Percentiles rank a stretch among this genome's conserved stretches.
Conservation (phyloP, 108 stramenopile species). For the Seminavis robusta region DNA sequence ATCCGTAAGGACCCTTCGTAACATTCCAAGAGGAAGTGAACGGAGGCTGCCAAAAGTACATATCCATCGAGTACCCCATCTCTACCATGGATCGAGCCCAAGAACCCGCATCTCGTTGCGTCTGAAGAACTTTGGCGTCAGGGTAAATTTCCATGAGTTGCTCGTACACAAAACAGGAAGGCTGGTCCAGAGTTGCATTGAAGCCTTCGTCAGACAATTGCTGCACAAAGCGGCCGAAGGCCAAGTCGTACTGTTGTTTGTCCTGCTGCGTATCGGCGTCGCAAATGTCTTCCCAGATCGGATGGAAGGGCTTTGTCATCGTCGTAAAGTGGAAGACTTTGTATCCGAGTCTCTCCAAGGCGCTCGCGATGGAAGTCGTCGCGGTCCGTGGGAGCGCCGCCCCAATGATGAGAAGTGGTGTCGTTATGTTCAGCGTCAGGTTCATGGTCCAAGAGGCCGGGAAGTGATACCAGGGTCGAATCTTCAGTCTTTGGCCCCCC, state of each 20-base stretch:
- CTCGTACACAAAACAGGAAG: constrained; percentile 8
- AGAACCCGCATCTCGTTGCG: background rate
- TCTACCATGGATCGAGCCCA: constrained; percentile 8
- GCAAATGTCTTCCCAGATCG: constrained; percentile 8
- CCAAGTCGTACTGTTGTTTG: background rate
- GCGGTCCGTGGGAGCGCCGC: constrained; percentile 5
- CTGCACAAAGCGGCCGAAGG: constrained; percentile 6
- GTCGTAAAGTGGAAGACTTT: constrained; percentile 2
- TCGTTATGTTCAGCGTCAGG: background rate
- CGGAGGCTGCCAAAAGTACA: background rate
- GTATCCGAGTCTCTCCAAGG: constrained; percentile 2
- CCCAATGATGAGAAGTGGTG: constrained; percentile 3
- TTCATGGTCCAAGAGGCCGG: background rate
- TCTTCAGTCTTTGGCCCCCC: background rate
- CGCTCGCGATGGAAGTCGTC: constrained; percentile 1
- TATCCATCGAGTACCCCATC: constrained; percentile 2
- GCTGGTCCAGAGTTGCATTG: constrained; percentile 6
- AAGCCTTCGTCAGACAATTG: constrained; percentile 5
- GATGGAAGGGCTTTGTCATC: too few relatives aligned
- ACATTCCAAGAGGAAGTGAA: constrained; percentile 1
- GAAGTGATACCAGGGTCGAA: background rate
- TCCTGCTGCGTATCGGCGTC: background rate
- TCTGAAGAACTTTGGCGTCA: constrained; percentile 4
- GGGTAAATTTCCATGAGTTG: constrained; percentile 3
- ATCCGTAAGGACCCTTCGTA: background rate